Conservation (phyloP, 2,329 filamentous ascomycete species). For the Aureobasidium sp. region DNA sequence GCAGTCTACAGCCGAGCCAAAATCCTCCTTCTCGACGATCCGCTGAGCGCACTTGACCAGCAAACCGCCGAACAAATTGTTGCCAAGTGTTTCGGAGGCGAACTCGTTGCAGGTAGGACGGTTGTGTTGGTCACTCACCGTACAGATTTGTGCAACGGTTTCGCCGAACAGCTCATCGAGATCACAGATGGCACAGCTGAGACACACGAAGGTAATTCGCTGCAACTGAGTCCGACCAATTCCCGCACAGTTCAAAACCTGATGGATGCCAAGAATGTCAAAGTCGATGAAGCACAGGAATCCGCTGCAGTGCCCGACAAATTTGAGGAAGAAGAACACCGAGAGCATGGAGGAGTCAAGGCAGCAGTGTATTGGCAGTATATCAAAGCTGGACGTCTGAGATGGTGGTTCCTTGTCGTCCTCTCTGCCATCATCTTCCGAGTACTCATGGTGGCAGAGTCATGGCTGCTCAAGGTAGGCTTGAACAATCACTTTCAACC, state of each 20-base stretch:
- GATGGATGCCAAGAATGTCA: constrained; percentile 22
- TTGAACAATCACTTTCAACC: background rate
- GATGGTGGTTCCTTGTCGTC: constrained; percentile 62
- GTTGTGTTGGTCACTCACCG: constrained; percentile 56
- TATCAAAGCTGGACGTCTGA: constrained; percentile 67
- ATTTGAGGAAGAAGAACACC: constrained; percentile 70
- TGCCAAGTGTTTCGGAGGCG: constrained; percentile 46
- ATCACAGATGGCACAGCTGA: constrained; percentile 51
- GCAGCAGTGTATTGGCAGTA: constrained; percentile 74
- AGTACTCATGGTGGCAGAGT: constrained; percentile 54
- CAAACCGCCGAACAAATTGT: constrained; percentile 56
- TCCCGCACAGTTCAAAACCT: constrained; percentile 16
- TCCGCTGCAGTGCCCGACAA: constrained; percentile 55
- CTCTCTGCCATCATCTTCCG: constrained; percentile 56
- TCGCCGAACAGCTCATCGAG: constrained; percentile 66
- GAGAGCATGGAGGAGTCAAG: constrained; percentile 67
- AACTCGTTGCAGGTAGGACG: constrained; percentile 44
- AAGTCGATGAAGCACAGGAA: constrained; percentile 32
- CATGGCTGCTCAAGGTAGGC: constrained; percentile 65
- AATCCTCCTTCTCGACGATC: constrained; percentile 40
- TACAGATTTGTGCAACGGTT: constrained; percentile 59
- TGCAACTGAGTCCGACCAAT: constrained; percentile 15
- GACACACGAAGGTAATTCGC: constrained; percentile 17
- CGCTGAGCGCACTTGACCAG: constrained; percentile 43
- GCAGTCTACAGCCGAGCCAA: constrained; percentile 38